Conservation (phyloP, 192 early-diverging fungal genomes). For the Coemansia sp. region DNA sequence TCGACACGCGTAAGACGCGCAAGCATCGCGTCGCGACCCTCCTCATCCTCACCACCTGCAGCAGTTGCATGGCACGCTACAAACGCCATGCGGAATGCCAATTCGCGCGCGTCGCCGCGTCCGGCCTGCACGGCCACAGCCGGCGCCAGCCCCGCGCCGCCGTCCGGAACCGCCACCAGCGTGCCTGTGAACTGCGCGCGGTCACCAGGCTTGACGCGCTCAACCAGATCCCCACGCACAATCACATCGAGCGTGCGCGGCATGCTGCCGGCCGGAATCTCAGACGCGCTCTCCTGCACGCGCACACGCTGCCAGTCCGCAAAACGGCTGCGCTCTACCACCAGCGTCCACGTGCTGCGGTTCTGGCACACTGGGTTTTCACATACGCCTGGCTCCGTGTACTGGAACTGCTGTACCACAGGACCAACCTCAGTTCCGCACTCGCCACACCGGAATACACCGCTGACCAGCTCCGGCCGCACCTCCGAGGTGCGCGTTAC, state of each 20-base stretch:
- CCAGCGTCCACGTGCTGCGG: constrained; percentile 72
- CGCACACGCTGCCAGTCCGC: constrained; percentile 97
- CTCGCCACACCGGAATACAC: constrained; percentile 86
- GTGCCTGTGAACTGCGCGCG: constrained; percentile 84
- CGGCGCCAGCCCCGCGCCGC: constrained; percentile 75
- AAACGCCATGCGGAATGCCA: constrained; percentile 92
- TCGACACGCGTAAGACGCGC: constrained; percentile 69
- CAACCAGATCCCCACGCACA: constrained; percentile 88
- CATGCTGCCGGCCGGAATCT: constrained; percentile 97
- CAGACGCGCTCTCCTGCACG: constrained; percentile 92
- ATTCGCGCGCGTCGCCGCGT: constrained; percentile 81
- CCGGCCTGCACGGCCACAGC: constrained; percentile 61
- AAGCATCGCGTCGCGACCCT: constrained; percentile 63
- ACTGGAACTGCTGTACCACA: constrained; percentile 95
- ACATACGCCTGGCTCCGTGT: constrained; percentile 91
- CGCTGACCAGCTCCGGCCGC: constrained; percentile 88
- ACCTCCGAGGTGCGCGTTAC: constrained; percentile 98
- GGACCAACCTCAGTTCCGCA: constrained; percentile 77
- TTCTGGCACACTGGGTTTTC: constrained; percentile 81
- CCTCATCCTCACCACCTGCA: constrained; percentile 48
- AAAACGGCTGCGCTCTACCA: constrained; percentile 83
- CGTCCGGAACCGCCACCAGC: constrained; percentile 90
- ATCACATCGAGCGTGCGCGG: constrained; percentile 95
- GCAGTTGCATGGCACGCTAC: constrained; percentile 78
- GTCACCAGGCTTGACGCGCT: constrained; percentile 95